Conservation (phyloP, 257 asterid species). For the Gentiana dahurica region DNA sequence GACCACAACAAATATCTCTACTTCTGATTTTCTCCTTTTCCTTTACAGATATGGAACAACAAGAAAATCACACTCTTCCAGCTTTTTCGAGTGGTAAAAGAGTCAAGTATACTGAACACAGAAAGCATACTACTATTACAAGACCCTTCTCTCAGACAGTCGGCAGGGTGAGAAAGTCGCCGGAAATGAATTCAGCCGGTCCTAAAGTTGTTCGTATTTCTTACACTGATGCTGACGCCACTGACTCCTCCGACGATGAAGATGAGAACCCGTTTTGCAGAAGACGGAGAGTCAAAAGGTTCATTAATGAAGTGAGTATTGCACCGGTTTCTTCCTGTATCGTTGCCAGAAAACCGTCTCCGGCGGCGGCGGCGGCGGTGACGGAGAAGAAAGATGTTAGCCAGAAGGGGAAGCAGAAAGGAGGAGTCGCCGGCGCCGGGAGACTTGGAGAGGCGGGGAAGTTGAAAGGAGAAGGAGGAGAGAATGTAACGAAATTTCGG, state of each 20-base stretch:
- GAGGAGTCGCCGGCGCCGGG: constrained; percentile 6
- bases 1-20: constrained; percentile 14
- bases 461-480: constrained; percentile 2
- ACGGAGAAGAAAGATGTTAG: constrained; percentile 1
- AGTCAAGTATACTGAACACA: constrained; percentile 58
- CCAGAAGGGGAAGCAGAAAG: constrained; percentile 28
- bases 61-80: constrained; percentile 12
- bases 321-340: constrained; percentile 20
- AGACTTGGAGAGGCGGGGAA: constrained; percentile 4
- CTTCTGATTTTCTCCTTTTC: neutral
- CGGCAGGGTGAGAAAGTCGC: constrained; percentile 17
- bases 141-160: neutral
- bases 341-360: constrained; percentile 3
- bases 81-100: constrained; percentile 21
- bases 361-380: constrained; percentile 13
- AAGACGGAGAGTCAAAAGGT: constrained; percentile 37
- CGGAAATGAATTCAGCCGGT: constrained; percentile 9
- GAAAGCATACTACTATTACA: constrained; percentile 30
- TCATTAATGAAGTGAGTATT: constrained; percentile 53
- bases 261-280: constrained; percentile 18
- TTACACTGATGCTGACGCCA: constrained; percentile 76
- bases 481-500: constrained; percentile 42
- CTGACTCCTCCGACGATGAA: constrained; percentile 79
- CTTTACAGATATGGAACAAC: constrained; percentile 9
- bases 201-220: constrained; percentile 48